Evolutionary conservation across 78 protist genomes (phyloP).

Genomic region (Dictyostelium firmibasis): DNA sequence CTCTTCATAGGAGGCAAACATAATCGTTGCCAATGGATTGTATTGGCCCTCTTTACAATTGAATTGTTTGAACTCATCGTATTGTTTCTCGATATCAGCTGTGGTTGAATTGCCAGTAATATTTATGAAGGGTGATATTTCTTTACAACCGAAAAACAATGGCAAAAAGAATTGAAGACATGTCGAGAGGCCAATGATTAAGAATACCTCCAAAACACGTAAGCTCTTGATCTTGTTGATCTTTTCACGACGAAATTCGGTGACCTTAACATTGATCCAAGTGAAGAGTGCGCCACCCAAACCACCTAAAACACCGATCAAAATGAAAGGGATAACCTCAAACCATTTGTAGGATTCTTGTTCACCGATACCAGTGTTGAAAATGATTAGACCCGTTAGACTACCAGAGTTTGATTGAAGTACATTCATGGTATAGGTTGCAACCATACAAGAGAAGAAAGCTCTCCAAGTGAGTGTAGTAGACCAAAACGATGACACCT

Average conservation of each 20-base stretch:
- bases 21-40: conserved; percentile 50
- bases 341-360: not conserved
- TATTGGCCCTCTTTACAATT: conserved; percentile 15
- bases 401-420: conserved; percentile 18
- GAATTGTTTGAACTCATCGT: conserved; percentile 8
- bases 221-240: conserved; percentile 55
- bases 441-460: conserved; percentile 86
- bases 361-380: conserved; percentile 27
- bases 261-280: conserved; percentile 14
- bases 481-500: conserved; percentile 90
- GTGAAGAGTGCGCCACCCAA: conserved; percentile 67
- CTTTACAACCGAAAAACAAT: conserved; percentile 12
- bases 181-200: conserved; percentile 45
- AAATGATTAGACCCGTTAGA: conserved; percentile 10
- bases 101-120: not conserved
- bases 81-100: not conserved
- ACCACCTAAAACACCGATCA: conserved; percentile 78
- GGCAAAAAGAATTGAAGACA: conserved; percentile 49
- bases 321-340: conserved; percentile 50
- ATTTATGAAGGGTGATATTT: not conserved
- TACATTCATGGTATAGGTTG: conserved; percentile 82
- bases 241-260: conserved; percentile 42
- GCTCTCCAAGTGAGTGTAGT: conserved; percentile 91
- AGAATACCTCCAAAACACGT: conserved; percentile 64
- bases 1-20: conserved; percentile 58